Conservation (phyloP, 768 basidiomycete genomes). For the Phylloporus arenicola region DNA sequence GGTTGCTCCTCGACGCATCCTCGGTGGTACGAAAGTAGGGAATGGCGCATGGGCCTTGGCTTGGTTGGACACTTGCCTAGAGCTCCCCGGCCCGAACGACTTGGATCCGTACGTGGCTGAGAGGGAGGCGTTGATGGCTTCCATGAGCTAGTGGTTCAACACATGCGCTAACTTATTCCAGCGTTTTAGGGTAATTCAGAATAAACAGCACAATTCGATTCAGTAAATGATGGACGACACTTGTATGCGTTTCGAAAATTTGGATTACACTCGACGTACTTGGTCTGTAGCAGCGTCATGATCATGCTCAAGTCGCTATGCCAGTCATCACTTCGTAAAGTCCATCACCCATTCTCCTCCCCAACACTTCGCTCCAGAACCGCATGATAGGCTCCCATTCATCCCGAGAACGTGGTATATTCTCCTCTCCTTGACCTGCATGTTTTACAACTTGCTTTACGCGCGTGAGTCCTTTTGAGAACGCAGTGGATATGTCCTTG, state of each 20-base stretch:
- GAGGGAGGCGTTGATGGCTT: slow-evolving; percentile 16
- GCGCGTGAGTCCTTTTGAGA: slow-evolving; percentile 54
- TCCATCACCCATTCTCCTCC: slow-evolving; percentile 51
- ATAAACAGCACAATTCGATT: no score
- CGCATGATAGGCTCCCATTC: slow-evolving; percentile 85
- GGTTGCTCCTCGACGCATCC: slow-evolving; percentile 45
- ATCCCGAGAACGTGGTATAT: slow-evolving; percentile 70
- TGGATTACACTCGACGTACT: no score
- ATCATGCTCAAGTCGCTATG: slow-evolving; percentile 1
- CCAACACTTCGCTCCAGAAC: slow-evolving; percentile 75
- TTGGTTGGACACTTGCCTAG: slow-evolving; percentile 60
- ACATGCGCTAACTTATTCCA: neutral
- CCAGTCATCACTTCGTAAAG: slow-evolving; percentile 63
- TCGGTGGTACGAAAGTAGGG: slow-evolving; percentile 72
- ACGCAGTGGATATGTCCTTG: slow-evolving; percentile 41
- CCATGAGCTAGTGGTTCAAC: slow-evolving; percentile 5
- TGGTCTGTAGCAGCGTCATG: no score
- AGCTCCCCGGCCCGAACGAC: slow-evolving; percentile 23
- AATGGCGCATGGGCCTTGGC: slow-evolving; percentile 78
- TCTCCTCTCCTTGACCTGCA: slow-evolving; percentile 32
- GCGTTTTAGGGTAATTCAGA: slow-evolving; percentile 1
- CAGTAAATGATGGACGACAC: no score
- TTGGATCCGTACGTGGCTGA: slow-evolving; percentile 18
- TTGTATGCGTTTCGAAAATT: no score
- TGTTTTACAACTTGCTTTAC: slow-evolving; percentile 46